Evolutionary conservation across 2,329 filamentous ascomycete genomes (phyloP).

Genomic region (Epichloe brachyelytri): DNA sequence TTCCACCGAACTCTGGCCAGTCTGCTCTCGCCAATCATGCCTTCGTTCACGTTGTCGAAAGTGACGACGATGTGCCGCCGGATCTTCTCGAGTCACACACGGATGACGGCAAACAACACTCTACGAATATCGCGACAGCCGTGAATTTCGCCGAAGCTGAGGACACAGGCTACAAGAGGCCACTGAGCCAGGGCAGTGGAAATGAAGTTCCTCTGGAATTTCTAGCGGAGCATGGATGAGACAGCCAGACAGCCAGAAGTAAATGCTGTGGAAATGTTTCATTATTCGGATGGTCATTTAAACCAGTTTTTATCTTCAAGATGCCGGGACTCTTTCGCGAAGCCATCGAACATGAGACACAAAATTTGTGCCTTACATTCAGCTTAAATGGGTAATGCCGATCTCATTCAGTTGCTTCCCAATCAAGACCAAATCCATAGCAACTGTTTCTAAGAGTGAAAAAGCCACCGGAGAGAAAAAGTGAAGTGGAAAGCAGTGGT

Average conservation of each 20-base stretch:
- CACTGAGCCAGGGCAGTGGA: slow-evolving; percentile 23
- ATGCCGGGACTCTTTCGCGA: too few relatives aligned
- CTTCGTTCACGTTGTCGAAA: slow-evolving; percentile 6
- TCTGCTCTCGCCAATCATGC: background rate
- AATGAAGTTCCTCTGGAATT: slow-evolving; percentile 41
- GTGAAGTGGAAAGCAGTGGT: too few relatives aligned
- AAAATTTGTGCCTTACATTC: too few relatives aligned
- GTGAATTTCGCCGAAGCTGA: background rate
- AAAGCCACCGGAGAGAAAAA: too few relatives aligned
- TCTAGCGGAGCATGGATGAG: slow-evolving; percentile 28
- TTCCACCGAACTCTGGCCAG: background rate
- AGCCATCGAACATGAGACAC: too few relatives aligned
- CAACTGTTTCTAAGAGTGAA: too few relatives aligned
- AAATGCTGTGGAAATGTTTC: too few relatives aligned
- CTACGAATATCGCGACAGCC: background rate
- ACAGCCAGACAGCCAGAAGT: background rate
- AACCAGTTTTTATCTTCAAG: too few relatives aligned
- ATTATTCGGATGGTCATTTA: too few relatives aligned
- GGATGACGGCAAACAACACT: slow-evolving; percentile 13
- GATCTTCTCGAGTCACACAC: slow-evolving; percentile 19
- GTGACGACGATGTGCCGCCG: slow-evolving; percentile 11
- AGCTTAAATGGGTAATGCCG: too few relatives aligned
- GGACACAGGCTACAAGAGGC: slow-evolving; percentile 7
- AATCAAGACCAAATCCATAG: too few relatives aligned
- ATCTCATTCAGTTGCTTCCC: too few relatives aligned